These are phyloP conservation scores for Knoxdaviesia proteae DNA, from an alignment of 2,329 filamentous ascomycete genomes.

Conservation along the genomic window DNA sequence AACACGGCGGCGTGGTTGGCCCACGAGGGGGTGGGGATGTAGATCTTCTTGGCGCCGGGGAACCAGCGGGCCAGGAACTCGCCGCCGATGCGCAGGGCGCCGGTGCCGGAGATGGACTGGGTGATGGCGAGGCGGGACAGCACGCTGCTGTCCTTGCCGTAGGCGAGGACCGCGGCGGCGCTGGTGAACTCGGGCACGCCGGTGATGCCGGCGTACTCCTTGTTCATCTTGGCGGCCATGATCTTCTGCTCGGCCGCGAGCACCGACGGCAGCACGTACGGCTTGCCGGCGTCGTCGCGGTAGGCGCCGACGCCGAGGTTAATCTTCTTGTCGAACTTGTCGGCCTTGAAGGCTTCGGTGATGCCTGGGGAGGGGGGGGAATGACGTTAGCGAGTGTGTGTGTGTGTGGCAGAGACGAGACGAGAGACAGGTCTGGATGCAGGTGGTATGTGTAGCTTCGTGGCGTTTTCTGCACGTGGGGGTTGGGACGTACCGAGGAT, in stretches of 20 bases:
- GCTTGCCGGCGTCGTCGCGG: constrained; percentile 94
- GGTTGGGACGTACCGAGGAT: constrained; percentile 43
- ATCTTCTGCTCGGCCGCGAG: constrained; percentile 75
- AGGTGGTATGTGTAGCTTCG: neutral
- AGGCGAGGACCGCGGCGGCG: constrained; percentile 76
- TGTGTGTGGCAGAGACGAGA: constrained; percentile 2
- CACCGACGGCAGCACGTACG: constrained; percentile 90
- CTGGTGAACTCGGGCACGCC: constrained; percentile 88
- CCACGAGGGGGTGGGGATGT: constrained; percentile 92
- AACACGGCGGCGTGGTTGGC: constrained; percentile 97
- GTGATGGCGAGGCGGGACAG: constrained; percentile 74
- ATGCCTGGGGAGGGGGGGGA: constrained; percentile 34
- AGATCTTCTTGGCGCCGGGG: constrained; percentile 82
- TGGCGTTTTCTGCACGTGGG: neutral
- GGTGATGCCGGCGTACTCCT: constrained; percentile 96
- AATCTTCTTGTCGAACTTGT: constrained; percentile 86
- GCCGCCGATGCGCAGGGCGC: constrained; percentile 82
- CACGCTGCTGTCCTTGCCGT: constrained; percentile 59
- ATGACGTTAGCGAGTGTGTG: constrained; percentile 5
- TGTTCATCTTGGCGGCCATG: constrained; percentile 59
- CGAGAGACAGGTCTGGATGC: constrained; percentile 2
- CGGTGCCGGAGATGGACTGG: constrained; percentile 95
- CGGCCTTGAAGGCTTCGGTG: constrained; percentile 98
- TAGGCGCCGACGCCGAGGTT: constrained; percentile 97
- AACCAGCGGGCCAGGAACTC: constrained; percentile 86